Percentiles rank a stretch among this genome's conserved stretches.
Evolutionary conservation across 345 rosid genomes (phyloP).

Genomic region (Eucalyptus pumila): DNA sequence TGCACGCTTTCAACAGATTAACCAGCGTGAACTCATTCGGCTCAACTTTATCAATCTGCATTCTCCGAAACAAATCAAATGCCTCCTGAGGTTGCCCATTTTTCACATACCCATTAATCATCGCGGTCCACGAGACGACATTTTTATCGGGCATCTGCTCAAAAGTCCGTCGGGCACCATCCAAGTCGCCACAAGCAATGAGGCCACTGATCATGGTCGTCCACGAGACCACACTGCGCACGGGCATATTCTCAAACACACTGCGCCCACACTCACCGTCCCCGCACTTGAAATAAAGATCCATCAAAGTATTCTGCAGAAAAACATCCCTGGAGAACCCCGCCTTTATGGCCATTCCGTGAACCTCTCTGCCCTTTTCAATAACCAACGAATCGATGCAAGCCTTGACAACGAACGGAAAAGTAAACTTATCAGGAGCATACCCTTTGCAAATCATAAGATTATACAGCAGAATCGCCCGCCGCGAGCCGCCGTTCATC

Average conservation of each 20-base stretch:
- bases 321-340: conserved; percentile 37
- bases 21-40: conserved; percentile 65
- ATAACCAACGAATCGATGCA: conserved; percentile 21
- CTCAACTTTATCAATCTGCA: conserved; percentile 37
- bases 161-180: conserved; percentile 34
- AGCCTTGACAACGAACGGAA: conserved; percentile 63
- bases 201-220: conserved; percentile 63
- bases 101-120: conserved; percentile 50
- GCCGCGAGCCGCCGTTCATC: conserved; percentile 11
- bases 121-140: conserved; percentile 66
- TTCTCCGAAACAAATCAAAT: conserved; percentile 39
- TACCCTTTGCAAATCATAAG: conserved; percentile 34
- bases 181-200: conserved; percentile 25
- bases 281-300: conserved; percentile 47
- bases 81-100: conserved; percentile 38
- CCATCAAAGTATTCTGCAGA: conserved; percentile 52
- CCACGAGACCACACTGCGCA: conserved; percentile 51
- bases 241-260: conserved; percentile 46
- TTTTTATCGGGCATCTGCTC: conserved; percentile 44
- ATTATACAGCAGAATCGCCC: conserved; percentile 47
- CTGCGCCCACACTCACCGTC: conserved; percentile 22
- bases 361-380: conserved; percentile 36
- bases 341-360: conserved; percentile 44
- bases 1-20: conserved; percentile 41
- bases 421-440: conserved; percentile 59